Base-by-base conservation (phyloP, 2,329 filamentous ascomycete species). In the Aspergillus awamori region DNA sequence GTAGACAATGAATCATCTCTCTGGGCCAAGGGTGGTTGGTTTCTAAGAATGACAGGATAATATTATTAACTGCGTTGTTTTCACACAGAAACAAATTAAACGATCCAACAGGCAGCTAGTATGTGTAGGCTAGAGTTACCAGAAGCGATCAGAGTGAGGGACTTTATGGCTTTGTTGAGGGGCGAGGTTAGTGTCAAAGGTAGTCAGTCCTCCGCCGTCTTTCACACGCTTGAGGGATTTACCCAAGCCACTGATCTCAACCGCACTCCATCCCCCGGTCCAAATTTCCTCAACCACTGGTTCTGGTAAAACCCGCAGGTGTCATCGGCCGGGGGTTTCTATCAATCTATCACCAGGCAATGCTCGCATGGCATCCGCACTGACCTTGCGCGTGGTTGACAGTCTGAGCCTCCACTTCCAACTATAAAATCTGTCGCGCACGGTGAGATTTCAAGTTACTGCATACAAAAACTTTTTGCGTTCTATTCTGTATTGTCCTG, bases 221-320 rank as follows among this genome's bases (percentile, higher is more conserved):
- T 24, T n/a, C 10, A 26, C 52, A 38, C 36, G 28, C 41, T 11
- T 56, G 53, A 43, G 53, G 53, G 41, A 56, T 56, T 56, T 56
- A 56, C 39, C 53, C 41, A 56, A 56, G 26, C 53, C 53, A 56
- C 53, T 56, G 53, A 56, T 56, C 53, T 56, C 53, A 47, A 45
- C 30, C 39, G 15, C 53, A 7, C 13, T 15, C 20, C 28, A 56
- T 43, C 26, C 4, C 33, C 53, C 13, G 26, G 20, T 17, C 53
- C 53, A 45, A n/a, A 3, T 3, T 36, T 10, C 53, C 43, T 8
- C n/a, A 22, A 47, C 30, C 17, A 56, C 7, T 56, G 53, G 53
- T 22, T 56, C 41, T 30, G n/a, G 30, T 33, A 47, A 47, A 56
- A 15, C 53, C 53, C 53, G 41, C 53, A 56, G 5, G 41, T 15